Evolutionary conservation across 441 rosid species (phyloP), one percentile per base, ranked within the genome.

Genomic region (Croton setiger): DNA sequence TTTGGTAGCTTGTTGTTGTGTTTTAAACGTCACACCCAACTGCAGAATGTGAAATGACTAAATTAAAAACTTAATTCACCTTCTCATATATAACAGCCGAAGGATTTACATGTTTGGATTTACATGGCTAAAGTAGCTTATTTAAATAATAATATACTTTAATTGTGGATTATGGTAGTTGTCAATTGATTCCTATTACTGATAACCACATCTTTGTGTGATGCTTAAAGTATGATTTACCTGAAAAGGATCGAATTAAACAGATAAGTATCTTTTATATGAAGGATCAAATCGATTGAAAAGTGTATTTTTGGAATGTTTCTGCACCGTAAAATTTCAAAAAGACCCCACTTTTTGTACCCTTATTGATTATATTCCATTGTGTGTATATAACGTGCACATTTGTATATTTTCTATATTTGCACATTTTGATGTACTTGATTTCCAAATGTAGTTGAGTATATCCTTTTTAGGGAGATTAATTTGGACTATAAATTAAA

Each of bases 281-380:
- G 51, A 21, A 41, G 15, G 4, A 62, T 62, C 52, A 11, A 6
- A 63, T 47, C 67, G 4, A 31, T 10, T 0, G 4, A 64, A 48
- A 64, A 44, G 23, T 33, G 9, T 6, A 31, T 17, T 3, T 48
- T 64, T 48, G 23, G 44, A 43, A 11, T 18, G 9, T 62, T 44
- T 62, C 53, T 48, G 56, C 55, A 48, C 67, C 67, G 43, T 45
- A 15, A 43, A 62, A 43, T 17, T 31, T 64, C 17, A 15, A 7
- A 33, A 47, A 17, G 18, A 3, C 6, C 7, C 13, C 3, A 15
- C 18, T 7, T 14, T 63, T 14, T 63, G n/a, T 13, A 14, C 41
- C 39, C 14, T 23, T 27, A 11, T 55, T 47, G 43, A 48, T 63
- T 52, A 7, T 2, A 20, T 51, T 65, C 7, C 18, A n/a, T 11